phyloP scores from a whole-genome alignment of 495 filamentous ascomycete species.

The Penicillium lagena region DNA sequence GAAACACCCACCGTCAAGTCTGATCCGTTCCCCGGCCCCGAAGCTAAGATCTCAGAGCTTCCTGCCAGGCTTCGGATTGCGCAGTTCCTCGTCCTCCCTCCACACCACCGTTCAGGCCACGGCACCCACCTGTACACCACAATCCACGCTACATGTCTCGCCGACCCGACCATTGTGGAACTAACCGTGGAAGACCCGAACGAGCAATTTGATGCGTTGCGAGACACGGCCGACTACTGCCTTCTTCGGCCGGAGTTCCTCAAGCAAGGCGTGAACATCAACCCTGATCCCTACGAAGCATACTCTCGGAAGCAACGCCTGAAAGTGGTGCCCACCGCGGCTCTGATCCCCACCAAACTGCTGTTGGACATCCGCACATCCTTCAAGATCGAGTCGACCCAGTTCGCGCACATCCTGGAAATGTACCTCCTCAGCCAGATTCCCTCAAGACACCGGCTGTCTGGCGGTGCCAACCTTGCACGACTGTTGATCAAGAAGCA shows the following conservation, averaged over 20 bases:
- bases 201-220: constrained; percentile 85
- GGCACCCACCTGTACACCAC: constrained; percentile 75
- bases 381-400: constrained; percentile 76
- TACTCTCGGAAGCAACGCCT: constrained; percentile 31
- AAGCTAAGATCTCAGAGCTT: constrained; percentile 39
- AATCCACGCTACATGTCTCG: constrained; percentile 60
- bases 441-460: constrained; percentile 52
- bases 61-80: constrained; percentile 77
- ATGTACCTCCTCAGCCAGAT: constrained; percentile 80
- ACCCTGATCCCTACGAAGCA: constrained; percentile 31
- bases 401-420: constrained; percentile 80
- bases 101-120: constrained; percentile 73
- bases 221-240: constrained; percentile 74
- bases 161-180: constrained; percentile 60
- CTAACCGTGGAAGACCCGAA: constrained; percentile 95
- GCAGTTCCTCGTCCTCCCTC: constrained; percentile 89
- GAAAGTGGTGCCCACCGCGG: constrained; percentile 48
- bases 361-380: constrained; percentile 55
- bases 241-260: constrained; percentile 49
- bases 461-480: constrained; percentile 43
- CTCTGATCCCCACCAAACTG: constrained; percentile 54
- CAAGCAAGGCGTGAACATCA: constrained; percentile 38
- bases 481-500: constrained; percentile 48
- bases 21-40: constrained; percentile 36
- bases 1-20: constrained; percentile 24